These are phyloP conservation scores for Aspergillus campestris DNA, from an alignment of 495 filamentous ascomycete species.

Conservation along the genomic window DNA sequence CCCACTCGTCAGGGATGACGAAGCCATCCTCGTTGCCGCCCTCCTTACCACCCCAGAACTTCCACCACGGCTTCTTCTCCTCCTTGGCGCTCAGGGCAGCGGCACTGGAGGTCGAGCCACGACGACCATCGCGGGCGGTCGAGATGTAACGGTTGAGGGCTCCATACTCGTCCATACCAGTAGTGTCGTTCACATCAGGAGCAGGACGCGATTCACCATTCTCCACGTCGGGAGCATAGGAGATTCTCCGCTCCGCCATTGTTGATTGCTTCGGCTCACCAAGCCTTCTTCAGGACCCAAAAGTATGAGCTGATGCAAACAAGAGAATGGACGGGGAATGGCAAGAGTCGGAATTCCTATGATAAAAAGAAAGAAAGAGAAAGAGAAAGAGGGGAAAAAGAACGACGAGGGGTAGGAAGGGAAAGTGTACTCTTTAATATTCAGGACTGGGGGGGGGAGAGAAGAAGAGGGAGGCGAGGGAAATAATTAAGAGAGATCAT, in stretches of 20 bases:
- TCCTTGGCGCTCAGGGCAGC: slow-evolving; percentile 31
- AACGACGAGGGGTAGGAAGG: slow-evolving; percentile 18
- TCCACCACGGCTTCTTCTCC: slow-evolving; percentile 48
- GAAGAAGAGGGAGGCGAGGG: slow-evolving; percentile 20
- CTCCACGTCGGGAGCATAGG: slow-evolving; percentile 46
- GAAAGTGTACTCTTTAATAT: slow-evolving; percentile 20
- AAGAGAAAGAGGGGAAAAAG: slow-evolving; percentile 15
- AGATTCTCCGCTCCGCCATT: slow-evolving; percentile 47
- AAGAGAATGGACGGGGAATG: slow-evolving; percentile 29
- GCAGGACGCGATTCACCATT: slow-evolving; percentile 37
- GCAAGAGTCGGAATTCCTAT: slow-evolving; percentile 43
- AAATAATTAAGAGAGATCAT: slow-evolving; percentile 21
- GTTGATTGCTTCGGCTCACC: slow-evolving; percentile 38
- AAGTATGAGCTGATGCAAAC: slow-evolving; percentile 34
- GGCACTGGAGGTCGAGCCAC: slow-evolving; percentile 47
- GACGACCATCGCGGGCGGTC: slow-evolving; percentile 52
- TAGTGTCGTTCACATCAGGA: slow-evolving; percentile 23
- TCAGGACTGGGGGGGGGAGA: slow-evolving; percentile 9
- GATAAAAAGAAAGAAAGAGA: slow-evolving; percentile 16
- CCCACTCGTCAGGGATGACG: slow-evolving; percentile 61
- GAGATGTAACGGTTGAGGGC: slow-evolving; percentile 59
- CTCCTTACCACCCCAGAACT: slow-evolving; percentile 42
- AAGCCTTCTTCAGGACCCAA: slow-evolving; percentile 33
- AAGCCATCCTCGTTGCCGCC: slow-evolving; percentile 33
- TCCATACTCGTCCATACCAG: slow-evolving; percentile 41